A percentile compares a stretch with the other conserved stretches of the same genome.
Evolutionary conservation across 2,329 filamentous ascomycete genomes (phyloP).

Genomic region (Nemania abortiva): DNA sequence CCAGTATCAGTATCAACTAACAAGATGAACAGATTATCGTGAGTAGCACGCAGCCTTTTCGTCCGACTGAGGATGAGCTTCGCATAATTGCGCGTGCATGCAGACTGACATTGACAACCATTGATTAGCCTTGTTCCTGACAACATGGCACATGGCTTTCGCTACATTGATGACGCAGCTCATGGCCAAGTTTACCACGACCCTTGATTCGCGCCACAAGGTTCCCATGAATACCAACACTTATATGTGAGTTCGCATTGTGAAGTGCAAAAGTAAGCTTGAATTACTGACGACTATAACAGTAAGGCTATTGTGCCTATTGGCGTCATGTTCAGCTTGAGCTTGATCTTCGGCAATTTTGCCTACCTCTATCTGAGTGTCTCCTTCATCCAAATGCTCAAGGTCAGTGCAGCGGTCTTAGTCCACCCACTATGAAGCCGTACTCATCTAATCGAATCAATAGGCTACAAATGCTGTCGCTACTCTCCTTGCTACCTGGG

Average conservation of each 20-base stretch:
- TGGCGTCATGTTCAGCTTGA: slow-evolving; percentile 74
- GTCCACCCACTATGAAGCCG: slow-evolving; percentile 39
- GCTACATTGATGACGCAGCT: slow-evolving; percentile 75
- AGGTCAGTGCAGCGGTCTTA: slow-evolving; percentile 51
- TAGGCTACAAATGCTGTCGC: slow-evolving; percentile 75
- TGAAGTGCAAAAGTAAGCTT: not conserved
- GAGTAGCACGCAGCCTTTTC: slow-evolving; percentile 27
- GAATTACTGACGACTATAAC: slow-evolving; percentile 21
- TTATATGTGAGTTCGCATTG: slow-evolving; percentile 59
- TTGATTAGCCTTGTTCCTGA: slow-evolving; percentile 66
- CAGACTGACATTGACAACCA: slow-evolving; percentile 23
- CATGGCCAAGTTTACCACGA: slow-evolving; percentile 71
- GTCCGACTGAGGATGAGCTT: not conserved
- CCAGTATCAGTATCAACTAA: slow-evolving; percentile 20
- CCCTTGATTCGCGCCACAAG: slow-evolving; percentile 73
- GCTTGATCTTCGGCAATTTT: slow-evolving; percentile 75
- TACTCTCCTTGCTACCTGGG: slow-evolving; percentile 74
- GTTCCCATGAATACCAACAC: slow-evolving; percentile 72
- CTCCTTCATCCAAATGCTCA: slow-evolving; percentile 79
- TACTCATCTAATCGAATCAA: slow-evolving; percentile 7
- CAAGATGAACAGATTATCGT: slow-evolving; percentile 42
- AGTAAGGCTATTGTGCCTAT: slow-evolving; percentile 73
- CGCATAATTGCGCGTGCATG: not conserved
- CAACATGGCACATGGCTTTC: slow-evolving; percentile 77
- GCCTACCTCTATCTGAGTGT: slow-evolving; percentile 77